Evolutionary conservation across 2,329 filamentous ascomycete genomes (phyloP).

Genomic region (Apiospora malaysiana): DNA sequence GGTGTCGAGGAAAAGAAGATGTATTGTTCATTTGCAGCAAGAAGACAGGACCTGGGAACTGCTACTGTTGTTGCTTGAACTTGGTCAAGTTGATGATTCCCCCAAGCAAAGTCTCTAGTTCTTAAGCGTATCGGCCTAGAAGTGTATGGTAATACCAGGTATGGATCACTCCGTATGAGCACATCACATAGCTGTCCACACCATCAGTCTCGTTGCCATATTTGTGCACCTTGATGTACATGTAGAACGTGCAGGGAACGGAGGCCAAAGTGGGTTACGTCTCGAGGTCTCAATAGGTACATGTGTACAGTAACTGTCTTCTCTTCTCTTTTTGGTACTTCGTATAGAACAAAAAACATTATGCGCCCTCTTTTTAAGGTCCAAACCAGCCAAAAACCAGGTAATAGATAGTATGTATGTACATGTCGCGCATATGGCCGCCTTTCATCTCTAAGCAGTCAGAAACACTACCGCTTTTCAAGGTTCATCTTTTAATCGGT

Average conservation of each 20-base stretch:
- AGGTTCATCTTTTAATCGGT: constrained; percentile 41
- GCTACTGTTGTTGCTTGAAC: background rate
- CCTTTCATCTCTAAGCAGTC: too few relatives aligned
- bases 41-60: background rate
- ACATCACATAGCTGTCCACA: background rate
- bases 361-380: constrained; percentile 18
- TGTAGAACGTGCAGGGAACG: background rate
- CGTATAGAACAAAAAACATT: background rate
- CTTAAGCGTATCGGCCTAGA: background rate
- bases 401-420: constrained; percentile 16
- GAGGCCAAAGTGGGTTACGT: background rate
- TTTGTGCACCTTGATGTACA: background rate
- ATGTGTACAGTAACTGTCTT: background rate
- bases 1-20: background rate
- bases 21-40: background rate
- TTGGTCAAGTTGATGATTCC: constrained; percentile 12
- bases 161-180: background rate
- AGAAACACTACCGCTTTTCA: background rate
- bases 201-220: background rate
- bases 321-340: background rate
- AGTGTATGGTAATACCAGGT: background rate
- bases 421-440: background rate
- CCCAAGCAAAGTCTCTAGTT: background rate
- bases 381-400: constrained; percentile 17
- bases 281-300: background rate